Conservation (phyloP, 2,329 filamentous ascomycete genomes). For the Fusarium sublunatum region DNA sequence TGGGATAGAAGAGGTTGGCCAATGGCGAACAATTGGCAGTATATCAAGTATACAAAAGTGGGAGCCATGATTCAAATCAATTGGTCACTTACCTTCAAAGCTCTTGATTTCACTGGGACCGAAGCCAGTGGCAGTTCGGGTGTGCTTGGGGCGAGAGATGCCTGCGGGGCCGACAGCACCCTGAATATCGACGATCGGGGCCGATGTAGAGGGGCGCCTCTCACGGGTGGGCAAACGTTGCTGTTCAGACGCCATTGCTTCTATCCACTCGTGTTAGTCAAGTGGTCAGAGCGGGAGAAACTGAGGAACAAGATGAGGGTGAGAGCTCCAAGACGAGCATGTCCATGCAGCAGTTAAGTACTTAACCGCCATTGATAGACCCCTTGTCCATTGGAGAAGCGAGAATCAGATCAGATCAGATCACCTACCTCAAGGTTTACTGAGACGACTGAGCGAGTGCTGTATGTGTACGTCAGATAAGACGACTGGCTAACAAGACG, state of each 20-base stretch:
- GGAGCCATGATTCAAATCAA: background rate
- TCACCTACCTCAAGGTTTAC: constrained; percentile 44
- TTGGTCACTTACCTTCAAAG: constrained; percentile 76
- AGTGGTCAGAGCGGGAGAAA: constrained; percentile 12
- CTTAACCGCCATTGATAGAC: constrained; percentile 20
- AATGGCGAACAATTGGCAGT: background rate
- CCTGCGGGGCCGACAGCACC: constrained; percentile 89
- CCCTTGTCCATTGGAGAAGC: constrained; percentile 33
- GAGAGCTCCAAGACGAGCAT: constrained; percentile 15
- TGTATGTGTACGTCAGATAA: constrained; percentile 47
- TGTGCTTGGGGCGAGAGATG: constrained; percentile 91
- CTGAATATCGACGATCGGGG: constrained; percentile 86
- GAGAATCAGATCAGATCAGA: constrained; percentile 47
- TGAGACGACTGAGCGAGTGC: constrained; percentile 37
- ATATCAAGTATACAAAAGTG: constrained; percentile 9
- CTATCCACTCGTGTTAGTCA: constrained; percentile 32
- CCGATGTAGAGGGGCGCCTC: constrained; percentile 82
- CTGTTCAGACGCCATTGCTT: constrained; percentile 52
- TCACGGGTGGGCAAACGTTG: constrained; percentile 68
- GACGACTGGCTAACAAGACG: constrained; percentile 41
- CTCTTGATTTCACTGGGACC: constrained; percentile 91
- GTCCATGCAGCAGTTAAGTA: constrained; percentile 37
- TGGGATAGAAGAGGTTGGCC: background rate
- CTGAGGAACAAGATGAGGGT: constrained; percentile 13
- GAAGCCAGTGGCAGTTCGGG: constrained; percentile 95